phyloP scores from a whole-genome alignment of 352 stramenopile genomes.

The Globisporangium polare region DNA sequence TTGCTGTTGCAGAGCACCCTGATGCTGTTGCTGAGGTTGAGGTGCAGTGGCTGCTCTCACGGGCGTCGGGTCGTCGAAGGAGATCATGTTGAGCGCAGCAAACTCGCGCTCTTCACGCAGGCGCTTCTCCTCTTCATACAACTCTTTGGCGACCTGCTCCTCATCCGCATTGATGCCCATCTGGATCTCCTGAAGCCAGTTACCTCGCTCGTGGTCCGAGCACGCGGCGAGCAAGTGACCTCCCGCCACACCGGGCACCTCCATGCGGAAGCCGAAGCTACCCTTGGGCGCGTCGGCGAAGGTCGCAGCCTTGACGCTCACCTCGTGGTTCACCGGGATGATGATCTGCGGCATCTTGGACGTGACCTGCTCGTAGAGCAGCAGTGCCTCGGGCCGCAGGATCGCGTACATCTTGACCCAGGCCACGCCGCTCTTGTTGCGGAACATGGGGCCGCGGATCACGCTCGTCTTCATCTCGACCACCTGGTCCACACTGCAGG shows the following conservation, averaged over 20 bases:
- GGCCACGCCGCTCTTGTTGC: constrained; percentile 63
- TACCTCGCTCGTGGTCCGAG: constrained; percentile 66
- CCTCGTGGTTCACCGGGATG: constrained; percentile 68
- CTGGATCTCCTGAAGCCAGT: constrained; percentile 77
- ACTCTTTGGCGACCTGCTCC: constrained; percentile 33
- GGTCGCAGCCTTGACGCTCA: constrained; percentile 31
- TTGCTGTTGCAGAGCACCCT: constrained; percentile 5
- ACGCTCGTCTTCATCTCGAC: constrained; percentile 69
- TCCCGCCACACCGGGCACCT: constrained; percentile 54
- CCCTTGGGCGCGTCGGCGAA: constrained; percentile 53
- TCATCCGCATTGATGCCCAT: constrained; percentile 49
- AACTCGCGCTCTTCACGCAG: constrained; percentile 55
- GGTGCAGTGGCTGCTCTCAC: background rate
- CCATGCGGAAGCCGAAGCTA: constrained; percentile 55
- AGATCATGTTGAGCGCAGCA: constrained; percentile 78
- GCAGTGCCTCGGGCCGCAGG: constrained; percentile 58
- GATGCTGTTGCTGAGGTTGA: constrained; percentile 2
- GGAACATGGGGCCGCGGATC: constrained; percentile 56
- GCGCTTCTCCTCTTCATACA: constrained; percentile 50
- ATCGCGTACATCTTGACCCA: constrained; percentile 74
- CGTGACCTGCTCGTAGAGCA: constrained; percentile 65
- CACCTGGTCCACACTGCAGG: constrained; percentile 58
- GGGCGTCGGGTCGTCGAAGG: constrained; percentile 49
- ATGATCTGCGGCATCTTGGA: constrained; percentile 65
- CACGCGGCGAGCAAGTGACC: constrained; percentile 55